Evolutionary conservation across 495 filamentous ascomycete genomes (phyloP).

Genomic region (Penicillium malachiteum): DNA sequence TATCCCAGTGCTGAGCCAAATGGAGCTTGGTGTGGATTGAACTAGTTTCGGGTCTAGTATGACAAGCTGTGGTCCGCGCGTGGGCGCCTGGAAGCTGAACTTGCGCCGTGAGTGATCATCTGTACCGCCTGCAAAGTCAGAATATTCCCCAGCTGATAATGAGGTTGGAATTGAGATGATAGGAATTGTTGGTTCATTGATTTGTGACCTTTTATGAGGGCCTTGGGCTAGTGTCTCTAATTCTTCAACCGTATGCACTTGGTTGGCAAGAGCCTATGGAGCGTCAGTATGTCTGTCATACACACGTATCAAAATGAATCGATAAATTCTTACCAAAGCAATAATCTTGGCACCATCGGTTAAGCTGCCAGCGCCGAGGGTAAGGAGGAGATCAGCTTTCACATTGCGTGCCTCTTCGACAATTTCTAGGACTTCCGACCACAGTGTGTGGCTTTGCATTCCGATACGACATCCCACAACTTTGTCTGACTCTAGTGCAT

Average conservation of each 20-base stretch:
- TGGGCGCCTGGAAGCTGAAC: slow-evolving; percentile 46
- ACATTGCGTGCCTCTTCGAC: slow-evolving; percentile 45
- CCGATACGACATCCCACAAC: slow-evolving; percentile 55
- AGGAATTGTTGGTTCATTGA: slow-evolving; percentile 44
- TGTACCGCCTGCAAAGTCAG: slow-evolving; percentile 55
- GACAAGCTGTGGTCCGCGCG: slow-evolving; percentile 50
- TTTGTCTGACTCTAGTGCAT: slow-evolving; percentile 41
- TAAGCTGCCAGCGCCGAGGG: slow-evolving; percentile 59
- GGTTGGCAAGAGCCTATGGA: slow-evolving; percentile 48
- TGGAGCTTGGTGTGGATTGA: slow-evolving; percentile 52
- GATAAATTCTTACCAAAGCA: slow-evolving; percentile 40
- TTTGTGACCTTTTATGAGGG: slow-evolving; percentile 31
- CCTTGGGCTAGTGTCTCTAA: slow-evolving; percentile 43
- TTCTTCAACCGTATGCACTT: slow-evolving; percentile 39
- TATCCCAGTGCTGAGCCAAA: slow-evolving; percentile 63
- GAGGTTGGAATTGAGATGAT: slow-evolving; percentile 63
- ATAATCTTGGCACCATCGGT: slow-evolving; percentile 63
- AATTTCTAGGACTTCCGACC: slow-evolving; percentile 59
- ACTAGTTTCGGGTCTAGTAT: slow-evolving; percentile 59
- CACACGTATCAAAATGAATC: not conserved
- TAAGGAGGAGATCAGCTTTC: slow-evolving; percentile 57
- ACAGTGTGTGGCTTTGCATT: slow-evolving; percentile 59
- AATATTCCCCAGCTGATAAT: slow-evolving; percentile 64
- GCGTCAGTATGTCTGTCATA: not conserved
- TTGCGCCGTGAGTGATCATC: slow-evolving; percentile 54